Evolutionary conservation across 1,139 yeast genomes (phyloP), one percentile per base, ranked within the genome.

Genomic region (Saccharomyces hybrid): DNA sequence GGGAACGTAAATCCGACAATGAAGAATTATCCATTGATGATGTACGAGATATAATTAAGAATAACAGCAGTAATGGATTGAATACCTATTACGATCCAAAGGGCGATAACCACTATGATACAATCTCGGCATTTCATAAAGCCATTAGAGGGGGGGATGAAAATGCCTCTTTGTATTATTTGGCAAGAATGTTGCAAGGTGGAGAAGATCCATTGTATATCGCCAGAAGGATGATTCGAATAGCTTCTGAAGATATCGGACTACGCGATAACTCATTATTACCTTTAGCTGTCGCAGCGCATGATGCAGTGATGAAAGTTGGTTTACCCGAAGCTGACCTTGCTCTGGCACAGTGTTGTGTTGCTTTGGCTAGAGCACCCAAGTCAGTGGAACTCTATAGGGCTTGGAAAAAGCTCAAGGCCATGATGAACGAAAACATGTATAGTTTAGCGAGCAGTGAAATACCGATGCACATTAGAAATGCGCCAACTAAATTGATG

Each of bases 261-360:
- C 72, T 87, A 2, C 74, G 87, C 9, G 98, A 95, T 69, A 88
- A 91, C 55, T 71, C 86, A 0, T 84, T 96, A 62, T 73, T 95
- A 47, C 96, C 98, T 1, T 84, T 93, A 71, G 93, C 95, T 1
- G 79, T 88, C 2, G 84, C 97, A 0, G 82, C 95, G 0, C 88
- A 86, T 66, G 89, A 88, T 52, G 91, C 97, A 0, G 82, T 88
- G 3, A 95, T 89, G 71, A 89, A 87, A 70, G 79, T 93, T n/a
- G 99, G 99, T 0, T 78, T 93, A 80, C 99, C 99, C 0, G 99
- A 95, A 67, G 95, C 95, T 2, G 97, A 93, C 67, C 77, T 88
- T 38, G 83, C 90, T 2, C 73, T 93, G 50, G 99, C 93, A 0
- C 99, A 93, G 63, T 89, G 97, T 69, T 91, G 96, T 1, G 90